Conservation (phyloP, 495 filamentous ascomycete genomes). For the Symbiotaphrina buchneri region DNA sequence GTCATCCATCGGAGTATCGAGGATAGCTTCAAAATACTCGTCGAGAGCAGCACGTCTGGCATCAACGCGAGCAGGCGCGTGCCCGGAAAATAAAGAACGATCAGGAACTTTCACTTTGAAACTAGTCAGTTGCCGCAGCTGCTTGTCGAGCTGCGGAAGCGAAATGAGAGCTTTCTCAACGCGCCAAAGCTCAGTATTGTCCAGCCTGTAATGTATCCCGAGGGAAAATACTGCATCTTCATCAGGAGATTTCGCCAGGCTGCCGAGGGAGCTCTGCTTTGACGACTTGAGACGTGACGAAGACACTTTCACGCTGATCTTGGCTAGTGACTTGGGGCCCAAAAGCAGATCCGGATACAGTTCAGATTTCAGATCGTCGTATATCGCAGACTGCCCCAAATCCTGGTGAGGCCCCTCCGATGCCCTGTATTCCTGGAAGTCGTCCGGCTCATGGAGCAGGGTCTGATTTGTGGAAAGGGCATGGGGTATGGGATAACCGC, state of each 20-base stretch:
- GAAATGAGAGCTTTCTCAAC: constrained; percentile 78
- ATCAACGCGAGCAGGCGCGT: constrained; percentile 87
- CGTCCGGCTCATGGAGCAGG: too few species aligned
- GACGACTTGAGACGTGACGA: constrained; percentile 90
- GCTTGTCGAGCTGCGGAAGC: constrained; percentile 58
- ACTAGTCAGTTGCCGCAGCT: constrained; percentile 42
- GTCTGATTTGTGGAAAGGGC: too few species aligned
- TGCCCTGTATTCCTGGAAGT: too few species aligned
- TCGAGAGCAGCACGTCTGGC: constrained; percentile 64
- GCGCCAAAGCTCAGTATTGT: constrained; percentile 70
- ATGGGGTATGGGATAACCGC: too few species aligned
- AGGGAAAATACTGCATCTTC: constrained; percentile 90
- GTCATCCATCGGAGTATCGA: constrained; percentile 65
- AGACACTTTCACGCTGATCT: constrained; percentile 63
- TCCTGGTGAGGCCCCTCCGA: too few species aligned
- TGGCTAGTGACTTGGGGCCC: constrained; percentile 76
- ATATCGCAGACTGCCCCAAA: too few species aligned
- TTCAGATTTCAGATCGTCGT: constrained; percentile 51
- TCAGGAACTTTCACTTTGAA: constrained; percentile 64
- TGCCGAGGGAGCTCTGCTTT: constrained; percentile 55
- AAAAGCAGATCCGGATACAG: constrained; percentile 67
- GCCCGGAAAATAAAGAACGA: constrained; percentile 65
- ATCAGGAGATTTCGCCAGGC: constrained; percentile 35
- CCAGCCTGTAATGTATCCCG: constrained; percentile 56
- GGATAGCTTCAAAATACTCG: constrained; percentile 58